These are phyloP conservation scores for Aspergillus sp. DNA, from an alignment of 2,329 filamentous ascomycete genomes.

Conservation along the genomic window DNA sequence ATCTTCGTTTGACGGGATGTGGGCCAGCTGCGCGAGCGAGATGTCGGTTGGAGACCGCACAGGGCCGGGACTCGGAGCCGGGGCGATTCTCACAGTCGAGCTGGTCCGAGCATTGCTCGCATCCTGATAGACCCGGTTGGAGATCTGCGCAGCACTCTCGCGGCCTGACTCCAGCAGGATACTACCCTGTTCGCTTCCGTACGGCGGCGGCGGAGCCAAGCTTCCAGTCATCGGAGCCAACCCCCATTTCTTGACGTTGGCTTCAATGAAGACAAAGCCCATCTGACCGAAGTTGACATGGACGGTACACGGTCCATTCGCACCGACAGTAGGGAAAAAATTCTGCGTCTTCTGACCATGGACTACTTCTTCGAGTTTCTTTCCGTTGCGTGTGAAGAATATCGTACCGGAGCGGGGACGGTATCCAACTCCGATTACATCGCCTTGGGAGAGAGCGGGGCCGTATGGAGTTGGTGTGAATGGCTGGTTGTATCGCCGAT, in stretches of 20 bases:
- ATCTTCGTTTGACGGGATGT: constrained; percentile 65
- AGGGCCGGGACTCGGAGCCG: constrained; percentile 83
- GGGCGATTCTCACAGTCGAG: constrained; percentile 70
- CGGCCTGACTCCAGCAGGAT: constrained; percentile 86
- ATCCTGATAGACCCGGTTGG: constrained; percentile 46
- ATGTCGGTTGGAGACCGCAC: constrained; percentile 93
- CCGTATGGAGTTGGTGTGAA: constrained; percentile 79
- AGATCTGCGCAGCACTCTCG: constrained; percentile 47
- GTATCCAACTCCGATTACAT: constrained; percentile 94
- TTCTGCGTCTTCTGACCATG: constrained; percentile 94
- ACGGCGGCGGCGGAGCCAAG: constrained; percentile 90
- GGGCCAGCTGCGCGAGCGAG: constrained; percentile 81
- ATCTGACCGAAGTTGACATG: constrained; percentile 98
- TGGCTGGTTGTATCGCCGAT: constrained; percentile 88
- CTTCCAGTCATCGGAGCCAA: constrained; percentile 94
- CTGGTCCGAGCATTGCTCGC: constrained; percentile 73
- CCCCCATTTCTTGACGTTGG: constrained; percentile 99
- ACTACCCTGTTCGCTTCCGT: constrained; percentile 94
- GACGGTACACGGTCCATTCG: constrained; percentile 86
- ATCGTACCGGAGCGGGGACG: constrained; percentile 89
- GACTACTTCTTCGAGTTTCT: constrained; percentile 90
- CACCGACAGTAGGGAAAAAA: constrained; percentile 96
- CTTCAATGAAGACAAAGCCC: constrained; percentile 98
- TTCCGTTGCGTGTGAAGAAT: constrained; percentile 98
- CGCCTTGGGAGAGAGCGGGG: constrained; percentile 82